These are phyloP conservation scores for Odonthalia washingtoniensis DNA, from an alignment of 31 red algal genomes.

Conservation along the genomic window DNA sequence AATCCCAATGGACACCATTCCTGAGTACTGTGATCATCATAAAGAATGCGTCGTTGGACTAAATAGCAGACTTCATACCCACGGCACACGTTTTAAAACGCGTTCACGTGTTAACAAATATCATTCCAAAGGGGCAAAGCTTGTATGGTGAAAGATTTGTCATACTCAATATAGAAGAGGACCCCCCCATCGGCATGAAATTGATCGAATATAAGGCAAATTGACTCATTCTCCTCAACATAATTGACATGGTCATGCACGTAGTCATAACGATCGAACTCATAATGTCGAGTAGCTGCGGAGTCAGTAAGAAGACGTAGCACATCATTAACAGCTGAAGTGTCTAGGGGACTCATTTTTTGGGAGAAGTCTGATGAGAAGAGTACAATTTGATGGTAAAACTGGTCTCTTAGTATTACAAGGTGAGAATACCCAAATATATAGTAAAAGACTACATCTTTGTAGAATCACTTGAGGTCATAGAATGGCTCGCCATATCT, in stretches of 20 bases:
- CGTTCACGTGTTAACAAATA: not conserved
- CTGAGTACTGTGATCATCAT: conserved; percentile 25
- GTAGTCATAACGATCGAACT: not conserved
- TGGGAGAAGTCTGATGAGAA: too few species aligned
- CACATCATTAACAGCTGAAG: too few species aligned
- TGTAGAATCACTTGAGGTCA: too few species aligned
- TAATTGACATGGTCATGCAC: not conserved
- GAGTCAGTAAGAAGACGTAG: not conserved
- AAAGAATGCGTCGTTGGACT: conserved; percentile 25
- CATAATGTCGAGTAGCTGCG: not conserved
- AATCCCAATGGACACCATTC: conserved; percentile 39
- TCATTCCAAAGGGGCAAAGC: not conserved
- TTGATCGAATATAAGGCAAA: not conserved
- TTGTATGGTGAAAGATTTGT: not conserved
- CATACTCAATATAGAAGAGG: not conserved
- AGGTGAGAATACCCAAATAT: too few species aligned
- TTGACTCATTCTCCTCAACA: not conserved
- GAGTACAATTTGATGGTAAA: too few species aligned
- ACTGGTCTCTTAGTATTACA: too few species aligned
- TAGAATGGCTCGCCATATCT: too few species aligned
- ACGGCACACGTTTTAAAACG: not conserved
- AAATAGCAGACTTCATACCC: not conserved
- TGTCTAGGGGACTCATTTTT: too few species aligned
- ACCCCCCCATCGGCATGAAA: not conserved
- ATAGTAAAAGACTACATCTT: too few species aligned